phyloP scores from a whole-genome alignment of 345 rosid species.

The Carallia brachiata region DNA sequence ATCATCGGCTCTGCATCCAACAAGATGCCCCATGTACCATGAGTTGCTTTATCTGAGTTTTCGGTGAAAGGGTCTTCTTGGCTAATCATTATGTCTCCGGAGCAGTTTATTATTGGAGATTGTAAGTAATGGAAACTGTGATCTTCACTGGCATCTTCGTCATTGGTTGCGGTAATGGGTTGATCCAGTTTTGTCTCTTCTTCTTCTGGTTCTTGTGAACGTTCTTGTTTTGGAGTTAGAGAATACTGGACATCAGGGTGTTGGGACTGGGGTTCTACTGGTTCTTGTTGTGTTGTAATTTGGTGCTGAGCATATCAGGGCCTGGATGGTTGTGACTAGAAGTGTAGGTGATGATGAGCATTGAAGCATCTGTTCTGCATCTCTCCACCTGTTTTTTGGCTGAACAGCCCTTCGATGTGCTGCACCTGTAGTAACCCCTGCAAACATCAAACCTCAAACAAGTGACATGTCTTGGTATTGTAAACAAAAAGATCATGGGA shows the following conservation, averaged over 20 bases:
- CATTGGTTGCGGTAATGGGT: slow-evolving; percentile 9
- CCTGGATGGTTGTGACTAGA: slow-evolving; percentile 63
- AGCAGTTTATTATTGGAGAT: slow-evolving; percentile 25
- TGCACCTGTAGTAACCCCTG: slow-evolving; percentile 76
- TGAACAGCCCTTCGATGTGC: slow-evolving; percentile 70
- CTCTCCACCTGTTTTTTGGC: slow-evolving; percentile 75
- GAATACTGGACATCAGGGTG: slow-evolving; percentile 6
- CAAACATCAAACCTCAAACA: not conserved
- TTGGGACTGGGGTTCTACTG: slow-evolving; percentile 12
- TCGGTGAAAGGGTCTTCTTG: slow-evolving; percentile 37
- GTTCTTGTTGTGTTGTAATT: slow-evolving; percentile 13
- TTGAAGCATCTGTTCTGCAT: slow-evolving; percentile 64
- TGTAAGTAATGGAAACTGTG: slow-evolving; percentile 44
- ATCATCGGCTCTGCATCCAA: slow-evolving; percentile 49
- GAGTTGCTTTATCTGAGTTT: slow-evolving; percentile 10
- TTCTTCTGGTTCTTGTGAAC: slow-evolving; percentile 6
- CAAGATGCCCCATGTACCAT: slow-evolving; percentile 28
- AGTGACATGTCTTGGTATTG: not conserved
- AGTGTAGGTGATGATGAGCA: slow-evolving; percentile 65
- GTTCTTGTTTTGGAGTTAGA: slow-evolving; percentile 20
- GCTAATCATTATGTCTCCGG: slow-evolving; percentile 36
- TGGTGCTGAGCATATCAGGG: slow-evolving; percentile 27
- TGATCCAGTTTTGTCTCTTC: slow-evolving; percentile 8
- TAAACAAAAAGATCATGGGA: not conserved
- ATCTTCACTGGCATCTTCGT: slow-evolving; percentile 30